phyloP scores from a whole-genome alignment of 306 rosid genomes.

The Prosopis cineraria region DNA sequence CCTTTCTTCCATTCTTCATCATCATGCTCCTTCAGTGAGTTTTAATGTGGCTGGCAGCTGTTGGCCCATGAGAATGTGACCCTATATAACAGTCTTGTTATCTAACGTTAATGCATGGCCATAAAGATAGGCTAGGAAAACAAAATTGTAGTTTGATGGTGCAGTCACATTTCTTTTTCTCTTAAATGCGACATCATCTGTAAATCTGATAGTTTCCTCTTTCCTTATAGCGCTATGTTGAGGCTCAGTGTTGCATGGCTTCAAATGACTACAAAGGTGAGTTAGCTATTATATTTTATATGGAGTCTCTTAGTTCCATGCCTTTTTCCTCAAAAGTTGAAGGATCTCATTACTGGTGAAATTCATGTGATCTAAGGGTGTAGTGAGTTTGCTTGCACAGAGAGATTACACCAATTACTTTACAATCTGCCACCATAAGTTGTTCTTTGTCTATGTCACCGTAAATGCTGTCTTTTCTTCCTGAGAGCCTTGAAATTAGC shows the following conservation, averaged over 20 bases:
- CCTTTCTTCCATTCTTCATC: neutral
- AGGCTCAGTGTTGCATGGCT: slow-evolving; percentile 93
- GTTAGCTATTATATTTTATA: slow-evolving; percentile 34
- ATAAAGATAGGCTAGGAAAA: neutral
- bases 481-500: neutral
- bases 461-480: slow-evolving; percentile 10
- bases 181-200: slow-evolving; percentile 1
- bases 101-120: neutral
- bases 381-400: neutral
- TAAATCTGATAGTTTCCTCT: slow-evolving; percentile 25
- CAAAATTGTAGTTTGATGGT: neutral
- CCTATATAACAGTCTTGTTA: slow-evolving; percentile 1
- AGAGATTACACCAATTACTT: neutral
- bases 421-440: neutral
- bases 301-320: slow-evolving; percentile 17
- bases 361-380: slow-evolving; percentile 14
- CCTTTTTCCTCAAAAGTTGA: slow-evolving; percentile 19
- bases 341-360: slow-evolving; percentile 15
- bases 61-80: neutral
- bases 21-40: neutral
- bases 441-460: neutral
- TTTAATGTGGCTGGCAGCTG: neutral
- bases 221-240: slow-evolving; percentile 85
- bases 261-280: slow-evolving; percentile 95
- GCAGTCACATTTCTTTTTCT: neutral